Base-by-base conservation (phyloP, 2,329 filamentous ascomycete genomes). In the Hypoxylon sp. region DNA sequence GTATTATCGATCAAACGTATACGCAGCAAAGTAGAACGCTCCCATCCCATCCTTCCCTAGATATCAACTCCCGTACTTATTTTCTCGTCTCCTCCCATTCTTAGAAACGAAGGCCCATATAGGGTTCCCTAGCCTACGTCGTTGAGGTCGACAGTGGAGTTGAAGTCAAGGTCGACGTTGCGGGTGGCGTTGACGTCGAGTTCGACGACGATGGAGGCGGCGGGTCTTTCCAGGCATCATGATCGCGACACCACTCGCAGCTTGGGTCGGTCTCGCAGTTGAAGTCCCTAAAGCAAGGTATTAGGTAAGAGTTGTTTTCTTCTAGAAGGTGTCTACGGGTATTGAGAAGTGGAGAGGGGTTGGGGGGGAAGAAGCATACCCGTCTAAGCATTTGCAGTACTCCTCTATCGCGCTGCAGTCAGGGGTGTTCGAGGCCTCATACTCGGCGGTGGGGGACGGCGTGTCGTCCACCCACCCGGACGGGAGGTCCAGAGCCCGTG, bases 191-290 rank as follows among this genome's bases (percentile, higher is more conserved):
- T 9, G 37, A 19, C 37, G 37, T 19, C 7, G 37, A 41, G n/a
- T n/a, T n/a, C 16, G 37, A 16, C 14, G 34, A 25, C 14, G 45
- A 11, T 9, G 32, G 16, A 25, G 21, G 25, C 8, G 37, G 34
- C 11, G 41, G n/a, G 43, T 70, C 12, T 2, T 34, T n/a, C 62
- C 62, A 74, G n/a, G 55, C 37, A 52, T 69, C 32, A 39, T 74
- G 50, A 3, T 57, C 59, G 34, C 59, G 68, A 58, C 74, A 76
- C 73, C 74, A 75, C 57, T 76, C 74, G 61, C 74, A 76, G 2
- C 47, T 51, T n/a, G 71, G 68, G 46, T 75, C 57, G 2, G 70
- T 72, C 59, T 72, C 58, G 62, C 74, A 75, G 41, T 73, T 51
- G 69, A 76, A 71, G 52, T 76, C 71, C 1, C 73, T 74, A 2